These are phyloP conservation scores for Spathaspora passalidarum DNA, from an alignment of 805 yeast species.

Conservation along the genomic window DNA sequence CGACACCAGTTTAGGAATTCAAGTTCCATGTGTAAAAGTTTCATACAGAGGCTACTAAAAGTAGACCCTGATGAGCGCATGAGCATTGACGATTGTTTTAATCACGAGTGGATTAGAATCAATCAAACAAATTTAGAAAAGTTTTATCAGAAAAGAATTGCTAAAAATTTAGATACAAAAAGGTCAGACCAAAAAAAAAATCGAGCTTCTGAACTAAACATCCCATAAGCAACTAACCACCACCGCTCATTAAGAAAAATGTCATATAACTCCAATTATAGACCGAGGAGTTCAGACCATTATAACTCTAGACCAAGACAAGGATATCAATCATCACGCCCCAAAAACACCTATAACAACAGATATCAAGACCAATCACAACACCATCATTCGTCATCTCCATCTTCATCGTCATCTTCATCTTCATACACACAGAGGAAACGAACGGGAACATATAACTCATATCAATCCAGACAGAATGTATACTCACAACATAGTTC, in stretches of 20 bases:
- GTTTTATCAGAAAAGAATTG: conserved; percentile 6
- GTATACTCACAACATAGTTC: conserved; percentile 8
- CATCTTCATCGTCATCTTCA: conserved; percentile 2
- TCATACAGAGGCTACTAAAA: conserved; percentile 39
- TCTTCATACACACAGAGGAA: not conserved
- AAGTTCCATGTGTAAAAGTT: conserved; percentile 41
- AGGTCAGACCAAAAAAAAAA: not conserved
- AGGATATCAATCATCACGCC: conserved; percentile 1
- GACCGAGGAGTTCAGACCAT: conserved; percentile 6
- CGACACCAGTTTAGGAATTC: conserved; percentile 42
- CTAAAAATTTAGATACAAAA: not conserved
- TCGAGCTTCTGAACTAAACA: too few species aligned
- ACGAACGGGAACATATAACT: not conserved
- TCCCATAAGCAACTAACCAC: not conserved
- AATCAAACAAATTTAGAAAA: conserved; percentile 19
- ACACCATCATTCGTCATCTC: not conserved
- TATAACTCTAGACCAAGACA: conserved; percentile 1
- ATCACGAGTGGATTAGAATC: conserved; percentile 46
- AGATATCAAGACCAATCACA: conserved; percentile 1
- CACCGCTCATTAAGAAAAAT: not conserved
- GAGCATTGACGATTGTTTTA: conserved; percentile 36
- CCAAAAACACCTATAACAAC: not conserved
- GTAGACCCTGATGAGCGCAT: conserved; percentile 37
- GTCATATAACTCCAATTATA: conserved; percentile 5
- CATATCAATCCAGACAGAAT: conserved; percentile 8